phyloP scores from a whole-genome alignment of 208 protist genomes.

The Vickermania ingenoplastis region DNA sequence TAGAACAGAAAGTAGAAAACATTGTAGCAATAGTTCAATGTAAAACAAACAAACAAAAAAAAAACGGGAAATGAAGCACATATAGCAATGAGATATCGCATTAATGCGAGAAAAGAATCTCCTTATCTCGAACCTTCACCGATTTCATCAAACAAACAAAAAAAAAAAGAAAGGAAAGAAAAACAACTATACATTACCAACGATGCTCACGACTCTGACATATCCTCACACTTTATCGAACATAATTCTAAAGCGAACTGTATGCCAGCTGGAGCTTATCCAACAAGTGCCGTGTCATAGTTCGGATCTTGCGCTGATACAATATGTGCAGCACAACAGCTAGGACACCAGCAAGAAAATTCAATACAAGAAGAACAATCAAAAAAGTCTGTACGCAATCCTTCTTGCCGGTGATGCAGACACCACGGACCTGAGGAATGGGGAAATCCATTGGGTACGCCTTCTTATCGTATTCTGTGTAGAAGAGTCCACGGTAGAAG shows the following conservation, averaged over 20 bases:
- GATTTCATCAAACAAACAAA: constrained; percentile 6
- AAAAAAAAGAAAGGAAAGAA: constrained; percentile 4
- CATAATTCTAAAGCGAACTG: no score
- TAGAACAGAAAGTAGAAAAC: no score
- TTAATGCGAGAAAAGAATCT: no score
- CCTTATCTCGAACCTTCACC: no score
- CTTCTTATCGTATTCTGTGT: constrained; percentile 11
- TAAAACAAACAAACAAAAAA: constrained; percentile 11
- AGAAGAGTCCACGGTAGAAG: constrained; percentile 16
- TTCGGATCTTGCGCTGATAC: constrained; percentile 3
- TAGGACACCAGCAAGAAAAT: constrained; percentile 6
- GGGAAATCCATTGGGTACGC: constrained; percentile 6
- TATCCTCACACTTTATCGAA: no score
- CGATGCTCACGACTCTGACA: neutral
- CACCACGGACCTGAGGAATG: constrained; percentile 2
- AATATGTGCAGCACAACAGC: constrained; percentile 11
- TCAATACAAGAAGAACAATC: constrained; percentile 14
- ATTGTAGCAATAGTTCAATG: no score
- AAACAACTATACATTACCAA: no score
- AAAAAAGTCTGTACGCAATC: constrained; percentile 10
- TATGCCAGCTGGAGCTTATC: neutral
- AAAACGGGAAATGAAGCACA: no score
- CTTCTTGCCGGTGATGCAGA: constrained; percentile 11
- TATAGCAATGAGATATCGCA: no score
- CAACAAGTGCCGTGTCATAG: constrained; percentile 4